phyloP scores from a whole-genome alignment of 1,284 basidiomycete species.

The Papiliotrema flavescens region DNA sequence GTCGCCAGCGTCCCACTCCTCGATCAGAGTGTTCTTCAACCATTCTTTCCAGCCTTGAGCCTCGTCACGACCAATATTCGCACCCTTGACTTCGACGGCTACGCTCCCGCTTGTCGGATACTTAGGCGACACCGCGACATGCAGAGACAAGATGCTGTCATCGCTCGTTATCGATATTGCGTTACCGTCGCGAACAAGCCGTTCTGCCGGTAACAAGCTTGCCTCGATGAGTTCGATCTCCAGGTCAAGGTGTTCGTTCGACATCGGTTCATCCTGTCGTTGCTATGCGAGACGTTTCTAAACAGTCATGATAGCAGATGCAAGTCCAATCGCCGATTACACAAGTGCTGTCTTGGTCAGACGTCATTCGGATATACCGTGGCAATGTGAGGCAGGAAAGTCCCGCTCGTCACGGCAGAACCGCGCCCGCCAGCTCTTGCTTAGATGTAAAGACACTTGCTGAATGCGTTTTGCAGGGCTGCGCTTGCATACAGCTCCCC shows the following conservation, averaged over 20 bases:
- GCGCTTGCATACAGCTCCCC: too few relatives aligned
- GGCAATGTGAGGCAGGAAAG: neutral
- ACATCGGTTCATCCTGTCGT: neutral
- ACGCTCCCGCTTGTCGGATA: constrained; percentile 22
- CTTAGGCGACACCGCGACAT: constrained; percentile 51
- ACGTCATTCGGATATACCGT: too few relatives aligned
- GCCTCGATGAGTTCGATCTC: constrained; percentile 49
- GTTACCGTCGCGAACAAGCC: constrained; percentile 45
- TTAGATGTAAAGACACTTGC: too few relatives aligned
- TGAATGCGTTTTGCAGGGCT: too few relatives aligned
- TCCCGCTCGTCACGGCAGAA: neutral
- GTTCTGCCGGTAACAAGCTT: constrained; percentile 61
- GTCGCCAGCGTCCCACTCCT: constrained; percentile 49
- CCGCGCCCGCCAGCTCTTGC: too few relatives aligned
- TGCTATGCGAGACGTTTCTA: neutral
- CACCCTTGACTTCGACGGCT: constrained; percentile 45
- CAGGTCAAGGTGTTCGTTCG: constrained; percentile 18
- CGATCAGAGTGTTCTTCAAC: constrained; percentile 50
- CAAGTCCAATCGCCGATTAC: neutral
- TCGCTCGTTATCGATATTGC: constrained; percentile 46
- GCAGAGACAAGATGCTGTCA: constrained; percentile 44
- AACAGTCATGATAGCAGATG: neutral
- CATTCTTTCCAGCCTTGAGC: constrained; percentile 53
- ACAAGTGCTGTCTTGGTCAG: too few relatives aligned
- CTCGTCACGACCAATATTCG: constrained; percentile 52